phyloP scores from a whole-genome alignment of 2,329 filamentous ascomycete species.

The Aspergillus intermedius region DNA sequence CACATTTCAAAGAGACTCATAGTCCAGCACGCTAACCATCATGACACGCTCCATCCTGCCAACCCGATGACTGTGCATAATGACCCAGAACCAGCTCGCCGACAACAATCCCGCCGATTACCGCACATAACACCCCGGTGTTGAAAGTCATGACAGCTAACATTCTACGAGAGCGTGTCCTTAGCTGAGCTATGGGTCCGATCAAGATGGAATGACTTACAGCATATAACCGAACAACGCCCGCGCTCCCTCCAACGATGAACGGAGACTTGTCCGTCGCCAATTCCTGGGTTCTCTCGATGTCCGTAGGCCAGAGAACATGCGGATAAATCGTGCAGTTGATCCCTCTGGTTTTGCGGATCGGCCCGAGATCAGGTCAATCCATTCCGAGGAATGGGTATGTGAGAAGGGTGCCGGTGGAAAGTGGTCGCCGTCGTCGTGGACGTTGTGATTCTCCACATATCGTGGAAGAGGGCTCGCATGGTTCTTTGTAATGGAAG shows the following conservation, averaged over 20 bases:
- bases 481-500: background rate
- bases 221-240: background rate
- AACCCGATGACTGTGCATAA: slow-evolving; percentile 1
- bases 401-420: background rate
- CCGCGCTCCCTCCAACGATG: background rate
- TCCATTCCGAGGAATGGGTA: background rate
- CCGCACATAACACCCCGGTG: slow-evolving; percentile 5
- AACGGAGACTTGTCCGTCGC: background rate
- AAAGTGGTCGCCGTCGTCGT: background rate
- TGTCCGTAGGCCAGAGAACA: background rate
- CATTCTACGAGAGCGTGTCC: slow-evolving; percentile 5
- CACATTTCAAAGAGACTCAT: too few relatives aligned
- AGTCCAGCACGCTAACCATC: background rate
- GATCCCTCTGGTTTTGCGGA: background rate
- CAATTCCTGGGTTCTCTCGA: background rate
- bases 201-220: background rate
- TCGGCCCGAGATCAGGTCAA: background rate
- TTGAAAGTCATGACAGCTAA: slow-evolving; percentile 13
- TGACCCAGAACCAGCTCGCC: slow-evolving; percentile 7
- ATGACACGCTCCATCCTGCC: background rate
- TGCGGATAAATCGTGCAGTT: background rate
- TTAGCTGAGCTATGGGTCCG: background rate
- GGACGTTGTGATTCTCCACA: too few relatives aligned
- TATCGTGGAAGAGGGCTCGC: background rate
- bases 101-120: slow-evolving; percentile 6